Evolutionary conservation across 2,329 filamentous ascomycete genomes (phyloP).

Genomic region (Aplosporella prunicola): DNA sequence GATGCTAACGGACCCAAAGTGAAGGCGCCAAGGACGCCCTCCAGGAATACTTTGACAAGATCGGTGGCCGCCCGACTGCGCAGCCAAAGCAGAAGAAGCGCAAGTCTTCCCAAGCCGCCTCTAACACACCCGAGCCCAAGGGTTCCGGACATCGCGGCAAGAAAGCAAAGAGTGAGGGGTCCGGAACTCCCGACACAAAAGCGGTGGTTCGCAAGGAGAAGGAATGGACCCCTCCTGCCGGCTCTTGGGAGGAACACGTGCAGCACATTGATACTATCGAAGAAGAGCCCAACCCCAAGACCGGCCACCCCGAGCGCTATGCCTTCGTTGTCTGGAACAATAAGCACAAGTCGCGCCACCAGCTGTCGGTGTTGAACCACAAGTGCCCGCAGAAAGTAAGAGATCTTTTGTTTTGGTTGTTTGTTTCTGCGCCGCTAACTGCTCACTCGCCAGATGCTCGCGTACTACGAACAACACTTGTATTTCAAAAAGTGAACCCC

Average conservation of each 20-base stretch:
- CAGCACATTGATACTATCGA: slow-evolving; percentile 62
- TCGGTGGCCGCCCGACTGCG: slow-evolving; percentile 53
- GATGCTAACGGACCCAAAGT: slow-evolving; percentile 10
- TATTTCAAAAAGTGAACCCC: slow-evolving; percentile 14
- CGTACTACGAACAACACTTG: slow-evolving; percentile 43
- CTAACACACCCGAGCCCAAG: slow-evolving; percentile 1
- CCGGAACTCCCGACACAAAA: slow-evolving; percentile 3
- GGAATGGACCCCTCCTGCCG: slow-evolving; percentile 59
- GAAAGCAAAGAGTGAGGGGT: slow-evolving; percentile 19
- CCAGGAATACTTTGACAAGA: slow-evolving; percentile 50
- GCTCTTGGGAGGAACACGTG: slow-evolving; percentile 69
- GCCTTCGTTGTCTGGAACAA: slow-evolving; percentile 69
- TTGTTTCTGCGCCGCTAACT: no score
- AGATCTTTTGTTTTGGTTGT: no score
- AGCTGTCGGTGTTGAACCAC: slow-evolving; percentile 57
- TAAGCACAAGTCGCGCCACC: slow-evolving; percentile 63
- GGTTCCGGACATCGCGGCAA: slow-evolving; percentile 13
- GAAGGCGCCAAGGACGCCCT: slow-evolving; percentile 45
- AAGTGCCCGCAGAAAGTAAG: slow-evolving; percentile 69
- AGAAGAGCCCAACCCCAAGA: slow-evolving; percentile 39
- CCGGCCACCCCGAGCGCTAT: slow-evolving; percentile 44
- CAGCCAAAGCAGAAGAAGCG: slow-evolving; percentile 44
- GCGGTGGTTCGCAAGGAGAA: slow-evolving; percentile 22
- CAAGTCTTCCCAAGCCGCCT: slow-evolving; percentile 1
- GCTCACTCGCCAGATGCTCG: slow-evolving; percentile 37